Conservation (phyloP, 176 grass and related monocot species). For the Tillandsia leiboldiana region DNA sequence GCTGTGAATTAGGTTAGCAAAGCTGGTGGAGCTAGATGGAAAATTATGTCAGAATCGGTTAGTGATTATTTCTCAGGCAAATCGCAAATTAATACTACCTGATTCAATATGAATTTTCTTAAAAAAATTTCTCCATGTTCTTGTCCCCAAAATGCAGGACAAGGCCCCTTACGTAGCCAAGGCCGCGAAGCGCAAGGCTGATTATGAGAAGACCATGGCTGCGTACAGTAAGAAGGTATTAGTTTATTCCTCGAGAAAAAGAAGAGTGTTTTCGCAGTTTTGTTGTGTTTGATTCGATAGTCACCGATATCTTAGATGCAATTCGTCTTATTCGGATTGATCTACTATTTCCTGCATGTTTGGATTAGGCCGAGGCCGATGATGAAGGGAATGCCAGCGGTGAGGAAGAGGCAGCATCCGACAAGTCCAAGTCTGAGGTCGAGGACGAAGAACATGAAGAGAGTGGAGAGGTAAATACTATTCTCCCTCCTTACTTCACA, state of each 20-base stretch:
- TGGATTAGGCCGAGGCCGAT: conserved; percentile 17
- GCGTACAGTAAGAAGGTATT: conserved; percentile 24
- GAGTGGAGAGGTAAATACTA: neutral
- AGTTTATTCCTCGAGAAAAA: neutral
- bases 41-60: conserved; percentile 33
- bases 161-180: conserved; percentile 30
- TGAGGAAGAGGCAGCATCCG: conserved; percentile 29
- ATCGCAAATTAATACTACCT: neutral
- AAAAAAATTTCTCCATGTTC: neutral
- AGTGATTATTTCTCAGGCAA: neutral
- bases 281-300: too few relatives aligned
- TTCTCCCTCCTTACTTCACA: neutral
- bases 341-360: neutral
- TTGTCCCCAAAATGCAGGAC: conserved; percentile 20
- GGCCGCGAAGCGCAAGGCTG: conserved; percentile 28
- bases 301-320: neutral
- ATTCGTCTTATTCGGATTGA: neutral
- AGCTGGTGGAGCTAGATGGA: conserved; percentile 43
- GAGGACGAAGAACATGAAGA: conserved; percentile 30
- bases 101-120: too few relatives aligned
- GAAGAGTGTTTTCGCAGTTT: neutral
- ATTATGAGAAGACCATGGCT: conserved; percentile 31
- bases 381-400: conserved; percentile 1
- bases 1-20: conserved; percentile 28
- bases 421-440: conserved; percentile 42